These are phyloP conservation scores for Carex parvula DNA, from an alignment of 176 grass and related monocot species.

Conservation along the genomic window DNA sequence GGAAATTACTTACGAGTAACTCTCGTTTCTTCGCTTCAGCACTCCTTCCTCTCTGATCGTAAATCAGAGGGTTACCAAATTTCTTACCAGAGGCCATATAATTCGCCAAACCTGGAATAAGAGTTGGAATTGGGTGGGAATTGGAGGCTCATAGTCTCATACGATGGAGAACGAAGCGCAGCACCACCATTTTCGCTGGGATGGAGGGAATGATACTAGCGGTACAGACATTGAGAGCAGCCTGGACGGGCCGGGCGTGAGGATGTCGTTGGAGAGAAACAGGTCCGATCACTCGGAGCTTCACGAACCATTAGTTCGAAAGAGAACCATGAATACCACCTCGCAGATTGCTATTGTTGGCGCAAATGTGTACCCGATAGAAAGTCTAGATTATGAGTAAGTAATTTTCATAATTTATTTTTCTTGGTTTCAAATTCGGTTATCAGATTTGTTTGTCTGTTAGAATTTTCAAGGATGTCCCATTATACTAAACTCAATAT, in stretches of 20 bases:
- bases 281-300: slow-evolving; percentile 29
- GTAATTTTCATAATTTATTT: background rate
- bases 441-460: background rate
- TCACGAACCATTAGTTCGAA: slow-evolving; percentile 56
- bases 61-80: background rate
- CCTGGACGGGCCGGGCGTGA: slow-evolving; percentile 19
- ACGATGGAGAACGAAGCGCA: slow-evolving; percentile 40
- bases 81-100: background rate
- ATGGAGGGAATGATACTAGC: slow-evolving; percentile 16
- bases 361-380: slow-evolving; percentile 71
- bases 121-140: background rate
- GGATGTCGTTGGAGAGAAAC: slow-evolving; percentile 26
- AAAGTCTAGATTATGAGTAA: slow-evolving; percentile 96
- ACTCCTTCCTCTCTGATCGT: background rate
- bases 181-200: slow-evolving; percentile 18
- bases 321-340: slow-evolving; percentile 68
- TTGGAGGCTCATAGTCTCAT: background rate
- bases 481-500: background rate
- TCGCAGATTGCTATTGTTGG: slow-evolving; percentile 92
- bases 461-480: background rate
- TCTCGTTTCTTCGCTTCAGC: background rate
- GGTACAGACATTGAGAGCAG: slow-evolving; percentile 59
- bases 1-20: background rate
- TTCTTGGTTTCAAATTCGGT: background rate
- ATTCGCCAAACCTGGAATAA: background rate